Evolutionary conservation across 2,329 filamentous ascomycete genomes (phyloP).

Genomic region (Fusarium compactum): DNA sequence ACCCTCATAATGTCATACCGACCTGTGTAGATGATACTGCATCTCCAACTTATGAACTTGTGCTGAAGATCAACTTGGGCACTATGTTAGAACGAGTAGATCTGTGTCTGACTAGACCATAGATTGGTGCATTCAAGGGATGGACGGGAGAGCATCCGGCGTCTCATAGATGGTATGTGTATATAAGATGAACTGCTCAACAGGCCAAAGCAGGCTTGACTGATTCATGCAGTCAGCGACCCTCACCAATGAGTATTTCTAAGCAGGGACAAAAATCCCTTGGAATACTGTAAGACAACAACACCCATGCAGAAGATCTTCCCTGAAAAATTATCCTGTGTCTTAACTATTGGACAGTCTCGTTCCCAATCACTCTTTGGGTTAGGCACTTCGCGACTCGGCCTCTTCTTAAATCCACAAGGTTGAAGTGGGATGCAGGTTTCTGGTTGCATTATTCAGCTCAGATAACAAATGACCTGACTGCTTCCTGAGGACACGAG

Average conservation of each 20-base stretch:
- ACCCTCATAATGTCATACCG: too few species aligned
- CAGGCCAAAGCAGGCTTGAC: background rate
- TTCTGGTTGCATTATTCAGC: constrained; percentile 15
- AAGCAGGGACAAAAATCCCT: background rate
- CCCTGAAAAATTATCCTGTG: background rate
- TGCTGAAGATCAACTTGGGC: background rate
- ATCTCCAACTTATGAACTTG: background rate
- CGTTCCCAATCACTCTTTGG: constrained; percentile 4
- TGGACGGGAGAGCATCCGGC: background rate
- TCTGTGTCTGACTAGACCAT: background rate
- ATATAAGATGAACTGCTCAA: background rate
- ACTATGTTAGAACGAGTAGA: background rate
- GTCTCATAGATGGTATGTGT: background rate
- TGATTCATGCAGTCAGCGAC: constrained; percentile 9
- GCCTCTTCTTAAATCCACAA: constrained; percentile 41
- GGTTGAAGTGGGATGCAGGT: constrained; percentile 15
- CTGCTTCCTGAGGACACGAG: background rate
- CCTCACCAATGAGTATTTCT: background rate
- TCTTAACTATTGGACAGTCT: constrained; percentile 14
- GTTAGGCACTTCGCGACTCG: constrained; percentile 42
- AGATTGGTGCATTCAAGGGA: background rate
- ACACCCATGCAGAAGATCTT: background rate
- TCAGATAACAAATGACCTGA: background rate
- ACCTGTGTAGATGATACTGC: background rate
- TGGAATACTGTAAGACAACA: constrained; percentile 6